A percentile compares a stretch with the other conserved stretches of the same genome.
These are phyloP conservation scores for Termitomyces sp. DNA, from an alignment of 768 basidiomycete species.

Conservation along the genomic window DNA sequence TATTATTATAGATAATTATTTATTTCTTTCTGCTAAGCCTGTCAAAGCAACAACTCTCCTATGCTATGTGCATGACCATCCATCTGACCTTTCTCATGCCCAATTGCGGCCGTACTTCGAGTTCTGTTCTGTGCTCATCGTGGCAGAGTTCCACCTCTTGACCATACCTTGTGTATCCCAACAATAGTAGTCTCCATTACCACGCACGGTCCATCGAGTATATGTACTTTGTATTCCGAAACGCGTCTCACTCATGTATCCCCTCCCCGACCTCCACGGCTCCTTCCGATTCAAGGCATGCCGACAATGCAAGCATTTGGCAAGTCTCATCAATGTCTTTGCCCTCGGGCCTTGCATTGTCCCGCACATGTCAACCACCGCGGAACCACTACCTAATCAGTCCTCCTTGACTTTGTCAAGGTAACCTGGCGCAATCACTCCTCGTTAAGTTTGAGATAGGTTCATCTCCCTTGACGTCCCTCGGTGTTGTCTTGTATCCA, in stretches of 20 bases:
- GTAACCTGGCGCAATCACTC: not conserved
- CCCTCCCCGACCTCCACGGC: constrained; percentile 7
- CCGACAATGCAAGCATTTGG: constrained; percentile 4
- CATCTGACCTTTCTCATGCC: constrained; percentile 5
- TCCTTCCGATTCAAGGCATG: constrained; percentile 5
- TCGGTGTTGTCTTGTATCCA: not conserved
- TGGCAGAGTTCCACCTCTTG: not conserved
- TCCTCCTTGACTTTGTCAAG: not conserved
- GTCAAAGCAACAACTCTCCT: not conserved
- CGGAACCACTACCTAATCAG: not conserved
- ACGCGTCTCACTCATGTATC: constrained; percentile 6
- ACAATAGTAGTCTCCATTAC: not conserved
- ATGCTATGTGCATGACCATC: not conserved
- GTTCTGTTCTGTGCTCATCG: not conserved
- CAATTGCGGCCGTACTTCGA: constrained; percentile 8
- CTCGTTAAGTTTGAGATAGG: not conserved
- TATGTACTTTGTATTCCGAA: constrained; percentile 10
- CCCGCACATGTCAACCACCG: not conserved
- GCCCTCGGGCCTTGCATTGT: constrained; percentile 2
- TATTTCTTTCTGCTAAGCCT: constrained; percentile 1
- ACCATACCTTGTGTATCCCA: not conserved
- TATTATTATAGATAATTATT: constrained; percentile 7
- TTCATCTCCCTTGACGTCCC: not conserved
- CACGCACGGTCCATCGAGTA: constrained; percentile 11
- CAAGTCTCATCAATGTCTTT: constrained; percentile 2